phyloP scores from a whole-genome alignment of 495 filamentous ascomycete species.

The Penicillium salamii region DNA sequence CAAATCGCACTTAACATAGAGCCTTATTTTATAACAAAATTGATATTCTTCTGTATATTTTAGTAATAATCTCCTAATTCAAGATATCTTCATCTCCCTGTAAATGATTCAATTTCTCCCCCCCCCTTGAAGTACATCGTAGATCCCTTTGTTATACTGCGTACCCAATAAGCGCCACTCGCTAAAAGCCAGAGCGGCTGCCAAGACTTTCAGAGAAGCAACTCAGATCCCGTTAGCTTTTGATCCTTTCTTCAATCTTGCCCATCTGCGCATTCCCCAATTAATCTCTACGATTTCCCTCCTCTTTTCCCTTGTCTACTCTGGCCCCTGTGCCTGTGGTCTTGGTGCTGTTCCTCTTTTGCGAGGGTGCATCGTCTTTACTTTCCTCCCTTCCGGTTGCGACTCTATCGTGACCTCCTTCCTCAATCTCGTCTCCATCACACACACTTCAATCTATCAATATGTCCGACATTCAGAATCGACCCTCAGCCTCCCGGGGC shows the following conservation, averaged over 20 bases:
- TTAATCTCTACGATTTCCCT: conserved; percentile 27
- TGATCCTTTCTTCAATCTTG: conserved; percentile 24
- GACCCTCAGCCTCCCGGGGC: conserved; percentile 73
- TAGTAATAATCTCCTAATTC: too few relatives aligned
- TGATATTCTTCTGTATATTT: too few relatives aligned
- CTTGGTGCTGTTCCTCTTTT: conserved; percentile 39
- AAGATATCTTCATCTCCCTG: too few relatives aligned
- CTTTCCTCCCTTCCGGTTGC: conserved; percentile 32
- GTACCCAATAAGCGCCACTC: conserved; percentile 31
- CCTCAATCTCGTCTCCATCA: conserved; percentile 35
- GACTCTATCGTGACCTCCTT: conserved; percentile 31
- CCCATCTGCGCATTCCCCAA: conserved; percentile 23
- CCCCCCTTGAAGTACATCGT: background rate
- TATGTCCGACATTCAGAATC: conserved; percentile 93
- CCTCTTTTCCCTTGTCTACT: conserved; percentile 32
- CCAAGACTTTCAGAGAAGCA: conserved; percentile 32
- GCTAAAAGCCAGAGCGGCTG: conserved; percentile 33
- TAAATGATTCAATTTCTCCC: too few relatives aligned
- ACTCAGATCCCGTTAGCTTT: conserved; percentile 31
- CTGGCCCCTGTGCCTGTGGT: conserved; percentile 40
- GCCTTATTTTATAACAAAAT: too few relatives aligned
- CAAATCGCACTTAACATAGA: background rate
- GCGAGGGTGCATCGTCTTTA: conserved; percentile 36
- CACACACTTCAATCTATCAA: conserved; percentile 33
- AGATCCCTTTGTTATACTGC: conserved; percentile 6